Evolutionary conservation across 495 filamentous ascomycete species (phyloP).

Genomic region (Penicillium angulare): DNA sequence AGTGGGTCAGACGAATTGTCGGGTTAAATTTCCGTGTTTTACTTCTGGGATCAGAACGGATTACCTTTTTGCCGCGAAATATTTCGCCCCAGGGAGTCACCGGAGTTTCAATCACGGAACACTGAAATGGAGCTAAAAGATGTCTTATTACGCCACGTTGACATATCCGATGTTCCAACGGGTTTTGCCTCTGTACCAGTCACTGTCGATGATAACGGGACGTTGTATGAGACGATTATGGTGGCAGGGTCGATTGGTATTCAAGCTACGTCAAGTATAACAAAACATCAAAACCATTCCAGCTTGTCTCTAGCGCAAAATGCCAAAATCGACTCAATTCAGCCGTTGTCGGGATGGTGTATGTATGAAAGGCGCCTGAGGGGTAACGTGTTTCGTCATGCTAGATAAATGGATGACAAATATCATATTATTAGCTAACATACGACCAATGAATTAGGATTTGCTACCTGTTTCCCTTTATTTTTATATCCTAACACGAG

Average conservation of each 20-base stretch:
- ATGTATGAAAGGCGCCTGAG: conserved; percentile 26
- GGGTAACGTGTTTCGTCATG: no score
- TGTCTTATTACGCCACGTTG: background rate
- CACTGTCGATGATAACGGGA: conserved; percentile 20
- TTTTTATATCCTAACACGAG: no score
- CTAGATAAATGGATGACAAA: no score
- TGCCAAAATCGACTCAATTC: conserved; percentile 23
- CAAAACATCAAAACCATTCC: background rate
- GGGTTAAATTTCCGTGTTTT: conserved; percentile 52
- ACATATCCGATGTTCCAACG: background rate
- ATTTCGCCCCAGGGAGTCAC: background rate
- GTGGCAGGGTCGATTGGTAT: conserved; percentile 34
- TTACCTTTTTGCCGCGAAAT: conserved; percentile 9
- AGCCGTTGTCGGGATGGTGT: conserved; percentile 35
- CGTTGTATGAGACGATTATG: conserved; percentile 20
- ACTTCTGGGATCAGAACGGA: conserved; percentile 44
- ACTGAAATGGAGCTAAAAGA: background rate
- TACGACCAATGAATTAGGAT: no score
- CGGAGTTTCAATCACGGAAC: background rate
- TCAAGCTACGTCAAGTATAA: conserved; percentile 2
- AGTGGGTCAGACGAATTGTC: conserved; percentile 27
- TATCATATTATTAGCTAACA: no score
- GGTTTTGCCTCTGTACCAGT: background rate
- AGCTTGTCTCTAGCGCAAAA: background rate
- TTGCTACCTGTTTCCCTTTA: no score